These are phyloP conservation scores for Neurospora sp. DNA, from an alignment of 495 filamentous ascomycete species.

Conservation along the genomic window DNA sequence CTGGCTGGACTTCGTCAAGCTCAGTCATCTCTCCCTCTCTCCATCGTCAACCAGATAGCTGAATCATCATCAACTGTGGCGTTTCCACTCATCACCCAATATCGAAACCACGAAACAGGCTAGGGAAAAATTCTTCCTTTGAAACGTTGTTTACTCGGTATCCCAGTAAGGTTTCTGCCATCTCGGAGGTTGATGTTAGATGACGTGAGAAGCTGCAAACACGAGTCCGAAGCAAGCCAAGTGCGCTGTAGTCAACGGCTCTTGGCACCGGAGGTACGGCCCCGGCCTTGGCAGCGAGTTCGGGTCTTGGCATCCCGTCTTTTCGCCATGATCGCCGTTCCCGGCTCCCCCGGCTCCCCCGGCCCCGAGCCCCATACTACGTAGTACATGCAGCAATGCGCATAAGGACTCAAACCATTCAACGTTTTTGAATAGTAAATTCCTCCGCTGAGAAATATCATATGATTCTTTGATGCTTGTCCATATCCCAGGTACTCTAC, in stretches of 20 bases:
- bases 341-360: not conserved
- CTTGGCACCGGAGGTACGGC: not conserved
- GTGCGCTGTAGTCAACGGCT: not conserved
- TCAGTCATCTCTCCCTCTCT: too few relatives aligned
- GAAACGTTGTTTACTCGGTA: not conserved
- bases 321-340: not conserved
- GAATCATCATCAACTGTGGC: too few relatives aligned
- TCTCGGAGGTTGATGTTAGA: not conserved
- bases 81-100: too few relatives aligned
- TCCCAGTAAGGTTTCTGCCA: not conserved
- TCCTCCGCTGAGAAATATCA: not conserved
- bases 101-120: not conserved
- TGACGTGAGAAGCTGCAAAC: not conserved
- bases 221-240: not conserved
- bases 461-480: not conserved
- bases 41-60: too few relatives aligned
- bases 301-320: not conserved
- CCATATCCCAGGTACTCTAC: not conserved
- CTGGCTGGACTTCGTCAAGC: too few relatives aligned
- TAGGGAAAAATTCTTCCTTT: not conserved
- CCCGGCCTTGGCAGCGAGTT: not conserved
- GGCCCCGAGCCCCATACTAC: not conserved
- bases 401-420: not conserved
- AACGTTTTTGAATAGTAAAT: not conserved
- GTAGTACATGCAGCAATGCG: not conserved